phyloP scores from a whole-genome alignment of 306 rosid genomes.

The Begonia fuchsioides region DNA sequence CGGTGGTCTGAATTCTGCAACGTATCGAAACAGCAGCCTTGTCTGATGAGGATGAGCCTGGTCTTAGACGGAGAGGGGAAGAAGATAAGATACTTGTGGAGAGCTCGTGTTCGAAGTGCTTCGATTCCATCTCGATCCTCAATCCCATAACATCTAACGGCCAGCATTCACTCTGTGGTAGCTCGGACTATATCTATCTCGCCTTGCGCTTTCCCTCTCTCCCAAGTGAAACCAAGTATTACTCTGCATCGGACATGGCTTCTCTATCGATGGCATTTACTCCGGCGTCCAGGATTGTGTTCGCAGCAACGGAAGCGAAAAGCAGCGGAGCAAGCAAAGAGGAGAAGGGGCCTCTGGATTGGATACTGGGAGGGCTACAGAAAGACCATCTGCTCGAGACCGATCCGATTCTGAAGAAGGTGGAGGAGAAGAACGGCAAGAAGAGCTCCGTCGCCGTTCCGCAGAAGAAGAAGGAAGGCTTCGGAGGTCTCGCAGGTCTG shows the following conservation, averaged over 20 bases:
- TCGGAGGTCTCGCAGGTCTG: constrained; percentile 4
- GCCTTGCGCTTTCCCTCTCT: too few species aligned
- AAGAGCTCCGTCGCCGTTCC: constrained; percentile 40
- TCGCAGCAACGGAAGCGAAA: constrained; percentile 36
- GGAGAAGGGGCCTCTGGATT: constrained; percentile 40
- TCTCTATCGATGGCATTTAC: constrained; percentile 35
- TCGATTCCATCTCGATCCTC: too few species aligned
- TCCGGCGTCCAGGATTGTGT: constrained; percentile 29
- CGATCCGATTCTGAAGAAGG: constrained; percentile 51
- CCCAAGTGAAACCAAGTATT: too few species aligned
- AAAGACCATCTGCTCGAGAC: constrained; percentile 46
- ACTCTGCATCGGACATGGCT: constrained; percentile 20
- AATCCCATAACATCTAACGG: too few species aligned
- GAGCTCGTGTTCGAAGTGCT: too few species aligned
- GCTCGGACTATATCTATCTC: too few species aligned
- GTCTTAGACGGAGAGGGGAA: too few species aligned
- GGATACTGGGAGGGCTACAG: constrained; percentile 43
- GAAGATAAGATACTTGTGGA: too few species aligned
- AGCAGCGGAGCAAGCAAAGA: constrained; percentile 30
- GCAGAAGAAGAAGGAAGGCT: constrained; percentile 34
- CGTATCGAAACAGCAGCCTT: too few species aligned
- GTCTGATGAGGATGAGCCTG: too few species aligned
- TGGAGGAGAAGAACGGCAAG: constrained; percentile 30
- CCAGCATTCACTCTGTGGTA: too few species aligned
- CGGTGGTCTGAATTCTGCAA: too few species aligned